Conservation (phyloP, 2,329 filamentous ascomycete species). For the Boeremia exigua region DNA sequence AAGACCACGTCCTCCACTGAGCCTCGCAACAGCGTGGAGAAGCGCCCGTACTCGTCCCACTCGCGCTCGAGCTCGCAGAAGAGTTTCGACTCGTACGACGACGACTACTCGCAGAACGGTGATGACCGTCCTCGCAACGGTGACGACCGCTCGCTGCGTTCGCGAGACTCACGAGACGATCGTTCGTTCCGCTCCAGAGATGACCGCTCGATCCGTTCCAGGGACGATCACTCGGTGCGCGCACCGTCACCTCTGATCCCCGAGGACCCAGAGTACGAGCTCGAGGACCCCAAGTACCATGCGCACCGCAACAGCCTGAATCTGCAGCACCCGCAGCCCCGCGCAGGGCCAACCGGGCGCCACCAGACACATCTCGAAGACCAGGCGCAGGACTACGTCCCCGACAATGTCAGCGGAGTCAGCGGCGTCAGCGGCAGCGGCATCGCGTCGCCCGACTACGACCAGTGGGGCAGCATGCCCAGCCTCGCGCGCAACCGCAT, state of each 20-base stretch:
- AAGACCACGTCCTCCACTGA: constrained; percentile 92
- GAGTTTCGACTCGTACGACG: constrained; percentile 65
- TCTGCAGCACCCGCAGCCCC: constrained; percentile 78
- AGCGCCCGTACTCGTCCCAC: constrained; percentile 67
- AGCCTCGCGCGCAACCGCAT: constrained; percentile 50
- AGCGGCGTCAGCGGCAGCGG: constrained; percentile 6
- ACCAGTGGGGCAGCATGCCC: constrained; percentile 57
- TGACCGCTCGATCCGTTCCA: constrained; percentile 5
- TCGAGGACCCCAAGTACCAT: constrained; percentile 77
- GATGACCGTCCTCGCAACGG: constrained; percentile 60
- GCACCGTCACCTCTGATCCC: constrained; percentile 57
- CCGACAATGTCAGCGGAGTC: constrained; percentile 21
- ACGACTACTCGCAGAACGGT: constrained; percentile 63
- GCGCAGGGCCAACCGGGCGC: constrained; percentile 74
- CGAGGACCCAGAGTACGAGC: constrained; percentile 55
- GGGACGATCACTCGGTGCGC: constrained; percentile 36
- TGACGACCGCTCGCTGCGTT: constrained; percentile 6
- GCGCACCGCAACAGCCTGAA: constrained; percentile 82
- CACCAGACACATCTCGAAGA: constrained; percentile 77
- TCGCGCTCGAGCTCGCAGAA: constrained; percentile 70
- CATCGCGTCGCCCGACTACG: constrained; percentile 48
- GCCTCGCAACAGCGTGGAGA: constrained; percentile 69
- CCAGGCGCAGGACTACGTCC: constrained; percentile 72
- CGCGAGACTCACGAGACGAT: constrained; percentile 36
- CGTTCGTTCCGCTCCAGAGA: constrained; percentile 37